Evolutionary conservation across 176 grass and related monocot genomes (phyloP), one percentile per base, ranked within the genome.

Genomic region (Oryza nivara): DNA sequence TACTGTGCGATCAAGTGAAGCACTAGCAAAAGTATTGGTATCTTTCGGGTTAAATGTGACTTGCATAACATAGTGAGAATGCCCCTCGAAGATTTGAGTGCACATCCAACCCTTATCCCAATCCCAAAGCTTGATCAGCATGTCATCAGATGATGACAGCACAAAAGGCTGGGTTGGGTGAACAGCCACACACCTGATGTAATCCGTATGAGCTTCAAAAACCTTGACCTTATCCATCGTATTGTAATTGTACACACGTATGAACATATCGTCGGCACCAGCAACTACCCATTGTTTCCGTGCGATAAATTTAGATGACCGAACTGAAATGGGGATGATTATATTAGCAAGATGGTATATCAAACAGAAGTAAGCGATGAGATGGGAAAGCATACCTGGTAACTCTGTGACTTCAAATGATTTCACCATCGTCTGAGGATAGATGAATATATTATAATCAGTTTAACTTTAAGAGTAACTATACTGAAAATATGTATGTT

Each of bases 51-150:
- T 98, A 91, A 98, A 96, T 70, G 96, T 96, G 20, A 98, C 84
- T 94, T 98, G 96, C 96, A 98, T 98, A 30, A 98, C 96, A 92
- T 98, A 98, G 86, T 98, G 96, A 87, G 93, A 98, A 78, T 98
- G 96, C 4, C 96, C 96, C 87, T 98, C 96, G 72, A 98, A 98
- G 73, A 98, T 98, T 85, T 98, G 96, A 88, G 96, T 96, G 60
- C 96, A 98, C 11, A 90, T 87, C 91, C 91, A 98, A 73, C 93
- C 89, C 82, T 98, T 98, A 71, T 98, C 96, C 96, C 96, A 98
- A 85, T 98, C 96, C 96, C 96, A 98, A 76, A 98, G 89, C 83
- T 98, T 98, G 84, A 98, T 98, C 66, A 98, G 71, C 96, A 98
- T 98, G 88, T 98, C 96, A 83, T 98, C 96, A 38, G 96, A 98